A percentile compares a stretch with the other conserved stretches of the same genome.
These are phyloP conservation scores for Clarireedia monteithiana DNA, from an alignment of 2,329 filamentous ascomycete species.

Conservation along the genomic window DNA sequence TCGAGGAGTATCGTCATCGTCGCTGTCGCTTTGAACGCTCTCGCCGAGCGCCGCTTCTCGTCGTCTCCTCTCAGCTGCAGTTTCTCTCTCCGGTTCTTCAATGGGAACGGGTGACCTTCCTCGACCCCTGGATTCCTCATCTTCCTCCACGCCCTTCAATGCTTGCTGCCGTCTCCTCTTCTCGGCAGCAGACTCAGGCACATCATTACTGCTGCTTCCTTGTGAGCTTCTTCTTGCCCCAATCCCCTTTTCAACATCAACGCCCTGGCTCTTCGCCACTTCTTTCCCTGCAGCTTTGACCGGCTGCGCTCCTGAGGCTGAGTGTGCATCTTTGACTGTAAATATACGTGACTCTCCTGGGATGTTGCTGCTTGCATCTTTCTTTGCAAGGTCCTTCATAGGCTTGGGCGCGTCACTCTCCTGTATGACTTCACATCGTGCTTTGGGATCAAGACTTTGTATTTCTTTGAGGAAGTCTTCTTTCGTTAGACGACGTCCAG, in stretches of 20 bases:
- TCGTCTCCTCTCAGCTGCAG: conserved; percentile 64
- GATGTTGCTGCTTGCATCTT: conserved; percentile 21
- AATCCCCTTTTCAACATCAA: conserved; percentile 4
- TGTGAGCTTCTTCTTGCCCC: background rate
- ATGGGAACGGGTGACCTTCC: conserved; percentile 32
- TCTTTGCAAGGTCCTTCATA: conserved; percentile 25
- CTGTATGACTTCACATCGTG: conserved; percentile 31
- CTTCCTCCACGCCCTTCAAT: conserved; percentile 36
- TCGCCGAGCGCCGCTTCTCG: conserved; percentile 68
- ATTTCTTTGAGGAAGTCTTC: conserved; percentile 72
- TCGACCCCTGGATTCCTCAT: conserved; percentile 11
- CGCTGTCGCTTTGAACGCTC: conserved; percentile 23
- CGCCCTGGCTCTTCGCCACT: conserved; percentile 17
- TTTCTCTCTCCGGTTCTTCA: conserved; percentile 39
- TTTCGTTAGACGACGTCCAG: conserved; percentile 71
- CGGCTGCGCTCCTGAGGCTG: conserved; percentile 6
- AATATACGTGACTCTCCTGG: conserved; percentile 22
- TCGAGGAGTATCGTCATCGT: conserved; percentile 27
- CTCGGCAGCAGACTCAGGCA: conserved; percentile 35
- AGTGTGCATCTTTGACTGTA: conserved; percentile 31
- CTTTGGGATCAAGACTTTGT: conserved; percentile 61
- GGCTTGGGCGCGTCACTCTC: conserved; percentile 21
- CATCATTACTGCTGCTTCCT: background rate
- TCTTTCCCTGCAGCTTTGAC: conserved; percentile 16
- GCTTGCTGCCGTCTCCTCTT: conserved; percentile 55